Evolutionary conservation across 2,329 filamentous ascomycete species (phyloP).

Genomic region (Monosporascus sp.): DNA sequence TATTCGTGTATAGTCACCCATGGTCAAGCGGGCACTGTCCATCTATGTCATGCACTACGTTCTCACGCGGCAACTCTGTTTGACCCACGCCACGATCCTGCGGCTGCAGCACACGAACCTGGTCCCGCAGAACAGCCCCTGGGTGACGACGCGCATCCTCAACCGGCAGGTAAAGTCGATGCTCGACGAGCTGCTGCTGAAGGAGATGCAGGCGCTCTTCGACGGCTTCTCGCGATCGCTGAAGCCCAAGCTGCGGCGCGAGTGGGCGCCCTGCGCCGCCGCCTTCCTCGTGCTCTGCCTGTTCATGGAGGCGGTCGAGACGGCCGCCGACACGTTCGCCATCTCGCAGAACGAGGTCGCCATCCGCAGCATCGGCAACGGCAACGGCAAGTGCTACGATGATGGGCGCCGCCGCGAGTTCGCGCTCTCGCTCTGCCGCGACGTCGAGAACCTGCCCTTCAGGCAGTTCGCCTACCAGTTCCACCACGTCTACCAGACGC

Average conservation of each 20-base stretch:
- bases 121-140: constrained; percentile 38
- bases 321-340: constrained; percentile 47
- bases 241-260: constrained; percentile 46
- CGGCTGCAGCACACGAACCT: constrained; percentile 36
- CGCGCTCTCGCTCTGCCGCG: constrained; percentile 42
- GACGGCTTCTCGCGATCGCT: constrained; percentile 47
- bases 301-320: constrained; percentile 54
- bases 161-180: constrained; percentile 53
- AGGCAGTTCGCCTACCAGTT: constrained; percentile 57
- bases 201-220: constrained; percentile 48
- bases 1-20: constrained; percentile 31
- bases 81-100: constrained; percentile 40
- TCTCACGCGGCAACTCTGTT: constrained; percentile 49
- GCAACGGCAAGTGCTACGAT: not conserved
- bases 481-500: constrained; percentile 55
- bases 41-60: constrained; percentile 55
- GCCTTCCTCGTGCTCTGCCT: constrained; percentile 53
- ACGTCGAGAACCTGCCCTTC: constrained; percentile 55
- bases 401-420: constrained; percentile 33
- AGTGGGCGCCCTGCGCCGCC: constrained; percentile 54
- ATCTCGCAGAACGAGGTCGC: constrained; percentile 46
- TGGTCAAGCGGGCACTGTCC: constrained; percentile 48
- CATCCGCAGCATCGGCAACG: constrained; percentile 28
- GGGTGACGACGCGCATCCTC: constrained; percentile 48
- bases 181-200: constrained; percentile 49